Percentiles rank a stretch among this genome's conserved stretches.
Conservation (phyloP, 768 basidiomycete species). For the Termitomyces sp. region DNA sequence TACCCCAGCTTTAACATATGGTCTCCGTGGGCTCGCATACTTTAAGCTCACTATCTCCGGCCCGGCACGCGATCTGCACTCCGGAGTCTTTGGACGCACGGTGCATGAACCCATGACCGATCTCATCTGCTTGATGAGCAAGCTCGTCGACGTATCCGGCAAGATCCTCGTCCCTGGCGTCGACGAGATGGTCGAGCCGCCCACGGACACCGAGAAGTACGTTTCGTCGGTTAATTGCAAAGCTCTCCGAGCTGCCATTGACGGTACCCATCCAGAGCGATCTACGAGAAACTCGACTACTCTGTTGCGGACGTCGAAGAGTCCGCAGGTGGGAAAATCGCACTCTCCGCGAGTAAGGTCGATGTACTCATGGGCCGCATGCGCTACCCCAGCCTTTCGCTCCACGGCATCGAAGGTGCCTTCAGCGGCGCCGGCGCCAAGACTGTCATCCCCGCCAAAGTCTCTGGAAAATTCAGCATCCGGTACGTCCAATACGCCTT, state of each 20-base stretch:
- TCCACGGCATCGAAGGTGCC: constrained; percentile 96
- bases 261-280: constrained; percentile 26
- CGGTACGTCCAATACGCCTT: constrained; percentile 38
- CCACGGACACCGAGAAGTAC: constrained; percentile 70
- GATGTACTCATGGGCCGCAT: constrained; percentile 88
- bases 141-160: constrained; percentile 75
- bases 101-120: constrained; percentile 96
- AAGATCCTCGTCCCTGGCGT: constrained; percentile 86
- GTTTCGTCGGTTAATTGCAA: constrained; percentile 11
- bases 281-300: constrained; percentile 77
- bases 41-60: constrained; percentile 80
- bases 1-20: constrained; percentile 80
- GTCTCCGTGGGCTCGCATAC: constrained; percentile 84
- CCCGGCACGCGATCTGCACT: constrained; percentile 85
- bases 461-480: constrained; percentile 90
- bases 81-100: constrained; percentile 77
- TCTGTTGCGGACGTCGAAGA: constrained; percentile 65
- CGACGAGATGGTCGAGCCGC: constrained; percentile 72
- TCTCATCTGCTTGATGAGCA: constrained; percentile 76
- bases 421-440: constrained; percentile 80
- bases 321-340: constrained; percentile 70
- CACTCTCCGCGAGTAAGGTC: constrained; percentile 73
- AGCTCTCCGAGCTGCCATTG: not conserved
- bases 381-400: constrained; percentile 81
- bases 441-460: constrained; percentile 93